Evolutionary conservation across 2,329 filamentous ascomycete species (phyloP), one percentile per base, ranked within the genome.

Genomic region (Plectosphaerella cucumerina): DNA sequence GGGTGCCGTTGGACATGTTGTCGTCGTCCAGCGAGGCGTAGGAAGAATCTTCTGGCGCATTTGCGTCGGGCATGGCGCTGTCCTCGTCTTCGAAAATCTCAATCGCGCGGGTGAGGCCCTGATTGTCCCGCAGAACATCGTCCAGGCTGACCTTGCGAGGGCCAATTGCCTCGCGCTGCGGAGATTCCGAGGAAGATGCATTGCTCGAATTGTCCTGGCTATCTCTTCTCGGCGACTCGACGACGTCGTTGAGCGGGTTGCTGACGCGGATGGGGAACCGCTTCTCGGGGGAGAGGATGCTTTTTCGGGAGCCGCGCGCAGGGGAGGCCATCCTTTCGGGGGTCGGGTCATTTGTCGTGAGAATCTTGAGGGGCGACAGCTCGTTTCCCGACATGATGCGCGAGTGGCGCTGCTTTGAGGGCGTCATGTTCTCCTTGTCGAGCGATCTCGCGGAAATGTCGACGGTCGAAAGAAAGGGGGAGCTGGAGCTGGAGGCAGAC

Each of bases 211-310:
- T 35, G 15, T 47, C 45, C 4, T 21, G 18, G 33, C 33, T 23
- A 5, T 47, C 45, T 11, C 20, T 14, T 14, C 20, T 6, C 11
- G 39, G 39, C n/a, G 49, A 50, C 52, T 48, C 17, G 48, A 51
- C 47, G 50, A 51, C 56, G 53, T 61, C 42, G 60, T 53, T 23
- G 61, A 58, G 26, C 18, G 55, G 51, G 45, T 56, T 57, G 66
- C 71, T 77, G 60, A 84, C 70, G 64, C 78, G 82, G 59, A 86
- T 75, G 50, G 82, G 82, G 59, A 85, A 86, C 51, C 82, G 73
- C 64, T 78, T 82, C 55, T 79, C 78, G 15, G 80, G 78, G 39
- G 62, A 76, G 43, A 73, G 50, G 42, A 55, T 31, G 47, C 53
- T 56, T 55, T 73, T 78, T 50, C 75, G 67, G 23, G 78, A 74